A percentile compares a stretch with the other conserved stretches of the same genome.
Conservation (phyloP, 495 filamentous ascomycete species). For the Rostrohypoxylon terebratum region DNA sequence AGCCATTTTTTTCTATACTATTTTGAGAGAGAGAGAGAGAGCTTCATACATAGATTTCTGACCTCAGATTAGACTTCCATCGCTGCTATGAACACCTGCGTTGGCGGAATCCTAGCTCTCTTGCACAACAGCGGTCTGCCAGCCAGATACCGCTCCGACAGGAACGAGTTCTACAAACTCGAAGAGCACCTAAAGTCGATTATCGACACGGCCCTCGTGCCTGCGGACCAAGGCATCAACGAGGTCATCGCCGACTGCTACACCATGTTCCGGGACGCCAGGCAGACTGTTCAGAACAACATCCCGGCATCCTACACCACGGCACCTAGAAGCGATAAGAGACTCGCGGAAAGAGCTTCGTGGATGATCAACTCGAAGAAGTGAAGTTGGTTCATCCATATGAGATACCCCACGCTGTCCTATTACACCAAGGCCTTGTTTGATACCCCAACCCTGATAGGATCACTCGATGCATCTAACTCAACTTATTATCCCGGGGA, state of each 20-base stretch:
- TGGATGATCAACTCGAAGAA: conserved; percentile 35
- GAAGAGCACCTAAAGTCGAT: conserved; percentile 61
- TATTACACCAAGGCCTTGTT: not conserved
- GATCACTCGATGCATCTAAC: conserved; percentile 7
- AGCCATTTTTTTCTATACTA: conserved; percentile 3
- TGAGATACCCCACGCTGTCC: not conserved
- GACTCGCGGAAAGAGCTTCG: not conserved
- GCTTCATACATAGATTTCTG: not conserved
- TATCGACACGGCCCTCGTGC: conserved; percentile 59
- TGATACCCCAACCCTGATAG: not conserved
- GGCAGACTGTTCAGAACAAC: conserved; percentile 58
- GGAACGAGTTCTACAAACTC: conserved; percentile 58
- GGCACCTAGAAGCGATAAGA: conserved; percentile 22
- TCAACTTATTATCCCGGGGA: conserved; percentile 2
- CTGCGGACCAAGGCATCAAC: conserved; percentile 52
- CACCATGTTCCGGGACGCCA: conserved; percentile 54
- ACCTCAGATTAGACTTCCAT: conserved; percentile 52
- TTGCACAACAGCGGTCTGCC: conserved; percentile 65
- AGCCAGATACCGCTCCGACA: conserved; percentile 59
- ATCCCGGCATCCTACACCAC: conserved; percentile 55
- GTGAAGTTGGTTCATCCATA: conserved; percentile 12
- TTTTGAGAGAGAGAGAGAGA: not conserved
- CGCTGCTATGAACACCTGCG: conserved; percentile 61
- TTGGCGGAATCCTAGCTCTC: conserved; percentile 61
- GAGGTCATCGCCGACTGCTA: conserved; percentile 56